Conservation (phyloP, 805 yeast genomes). For the Kodamaea lidongshanica region DNA sequence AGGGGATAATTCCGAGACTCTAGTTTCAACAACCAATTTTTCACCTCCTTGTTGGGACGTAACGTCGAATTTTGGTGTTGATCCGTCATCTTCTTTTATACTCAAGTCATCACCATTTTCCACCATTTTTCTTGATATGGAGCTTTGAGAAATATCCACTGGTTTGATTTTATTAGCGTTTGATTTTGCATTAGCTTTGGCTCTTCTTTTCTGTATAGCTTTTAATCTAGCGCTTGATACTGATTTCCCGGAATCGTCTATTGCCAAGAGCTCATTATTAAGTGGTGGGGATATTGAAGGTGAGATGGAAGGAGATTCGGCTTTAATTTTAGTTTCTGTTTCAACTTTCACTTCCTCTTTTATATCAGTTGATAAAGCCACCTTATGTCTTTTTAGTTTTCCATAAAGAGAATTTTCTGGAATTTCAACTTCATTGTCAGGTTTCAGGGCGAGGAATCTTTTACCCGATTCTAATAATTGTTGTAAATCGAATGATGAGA, state of each 20-base stretch:
- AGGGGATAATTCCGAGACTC: conserved; percentile 57
- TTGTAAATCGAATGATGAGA: conserved; percentile 45
- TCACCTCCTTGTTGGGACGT: conserved; percentile 77
- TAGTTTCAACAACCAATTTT: conserved; percentile 79
- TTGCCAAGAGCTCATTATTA: conserved; percentile 8
- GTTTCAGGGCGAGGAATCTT: conserved; percentile 51
- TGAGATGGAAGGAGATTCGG: conserved; percentile 13
- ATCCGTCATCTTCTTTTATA: conserved; percentile 7
- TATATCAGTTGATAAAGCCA: conserved; percentile 23
- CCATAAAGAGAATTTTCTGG: conserved; percentile 41
- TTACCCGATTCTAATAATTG: conserved; percentile 47
- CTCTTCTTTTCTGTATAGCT: conserved; percentile 91
- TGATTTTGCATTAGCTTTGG: conserved; percentile 61
- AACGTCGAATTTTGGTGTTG: conserved; percentile 45
- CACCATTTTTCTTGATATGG: conserved; percentile 52
- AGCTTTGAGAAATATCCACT: conserved; percentile 66
- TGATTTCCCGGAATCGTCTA: conserved; percentile 14
- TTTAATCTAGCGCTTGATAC: conserved; percentile 69
- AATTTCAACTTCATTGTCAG: conserved; percentile 23
- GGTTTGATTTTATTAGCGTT: conserved; percentile 40
- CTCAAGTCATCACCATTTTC: conserved; percentile 31
- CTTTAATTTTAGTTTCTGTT: conserved; percentile 7
- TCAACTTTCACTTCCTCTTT: conserved; percentile 14
- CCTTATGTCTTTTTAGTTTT: conserved; percentile 46
- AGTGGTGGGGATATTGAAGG: conserved; percentile 15